A percentile compares a stretch with the other conserved stretches of the same genome.
Conservation (phyloP, 805 yeast species). For the Saturnispora serradocipensis region DNA sequence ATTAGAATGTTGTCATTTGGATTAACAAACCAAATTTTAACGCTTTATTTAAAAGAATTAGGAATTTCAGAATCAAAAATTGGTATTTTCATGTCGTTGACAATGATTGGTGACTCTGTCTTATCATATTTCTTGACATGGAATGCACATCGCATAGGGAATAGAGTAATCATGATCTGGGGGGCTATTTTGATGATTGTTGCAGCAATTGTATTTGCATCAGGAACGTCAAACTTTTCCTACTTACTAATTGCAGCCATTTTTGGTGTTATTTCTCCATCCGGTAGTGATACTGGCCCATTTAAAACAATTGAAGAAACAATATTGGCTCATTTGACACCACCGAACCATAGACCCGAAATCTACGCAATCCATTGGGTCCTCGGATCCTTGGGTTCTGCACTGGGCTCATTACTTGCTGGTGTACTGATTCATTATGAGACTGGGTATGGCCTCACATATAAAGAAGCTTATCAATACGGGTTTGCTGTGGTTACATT, state of each 20-base stretch:
- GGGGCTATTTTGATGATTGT: constrained; percentile 62
- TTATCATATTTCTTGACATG: constrained; percentile 66
- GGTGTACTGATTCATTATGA: constrained; percentile 50
- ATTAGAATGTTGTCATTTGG: constrained; percentile 70
- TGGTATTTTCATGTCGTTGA: constrained; percentile 75
- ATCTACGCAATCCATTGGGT: constrained; percentile 69
- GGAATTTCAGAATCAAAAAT: constrained; percentile 47
- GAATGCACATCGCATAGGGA: constrained; percentile 66
- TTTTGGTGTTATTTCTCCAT: constrained; percentile 78
- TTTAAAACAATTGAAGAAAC: constrained; percentile 82
- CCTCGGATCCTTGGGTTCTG: constrained; percentile 61
- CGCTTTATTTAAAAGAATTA: constrained; percentile 51
- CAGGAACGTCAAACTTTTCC: constrained; percentile 38
- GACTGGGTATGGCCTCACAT: constrained; percentile 26
- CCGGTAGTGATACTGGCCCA: constrained; percentile 88
- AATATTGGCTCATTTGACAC: constrained; percentile 69
- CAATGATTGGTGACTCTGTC: constrained; percentile 69
- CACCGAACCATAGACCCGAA: constrained; percentile 54
- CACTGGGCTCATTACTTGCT: constrained; percentile 57
- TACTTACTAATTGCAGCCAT: constrained; percentile 62
- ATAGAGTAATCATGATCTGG: constrained; percentile 50
- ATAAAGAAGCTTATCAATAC: constrained; percentile 41
- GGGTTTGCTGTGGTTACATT: constrained; percentile 49
- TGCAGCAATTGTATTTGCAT: constrained; percentile 60
- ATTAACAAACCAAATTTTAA: constrained; percentile 67